Evolutionary conservation across 805 yeast species (phyloP).

Genomic region (Lachancea meyersii): DNA sequence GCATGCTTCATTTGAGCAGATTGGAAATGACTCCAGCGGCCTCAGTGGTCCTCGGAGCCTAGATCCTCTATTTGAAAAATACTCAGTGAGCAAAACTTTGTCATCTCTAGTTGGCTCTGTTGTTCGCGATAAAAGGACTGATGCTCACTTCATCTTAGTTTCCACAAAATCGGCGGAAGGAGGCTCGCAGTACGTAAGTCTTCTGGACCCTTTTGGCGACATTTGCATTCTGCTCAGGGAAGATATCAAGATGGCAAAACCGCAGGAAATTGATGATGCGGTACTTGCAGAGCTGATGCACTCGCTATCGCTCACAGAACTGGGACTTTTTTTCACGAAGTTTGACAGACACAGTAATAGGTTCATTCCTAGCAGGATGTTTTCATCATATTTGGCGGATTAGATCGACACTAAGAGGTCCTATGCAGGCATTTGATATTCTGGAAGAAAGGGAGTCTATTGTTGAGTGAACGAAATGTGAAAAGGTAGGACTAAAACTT

Average conservation of each 20-base stretch:
- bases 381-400: background rate
- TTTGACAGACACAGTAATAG: constrained; percentile 8
- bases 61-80: background rate
- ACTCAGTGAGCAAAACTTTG: constrained; percentile 6
- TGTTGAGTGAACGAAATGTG: no score
- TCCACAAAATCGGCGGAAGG: constrained; percentile 11
- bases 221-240: constrained; percentile 12
- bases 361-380: constrained; percentile 4
- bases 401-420: background rate
- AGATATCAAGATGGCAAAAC: constrained; percentile 9
- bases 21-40: background rate
- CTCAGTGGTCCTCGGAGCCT: background rate
- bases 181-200: constrained; percentile 9
- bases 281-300: constrained; percentile 8
- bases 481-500: no score
- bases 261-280: background rate
- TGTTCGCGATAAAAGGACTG: constrained; percentile 8
- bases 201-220: constrained; percentile 18
- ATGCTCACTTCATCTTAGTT: constrained; percentile 9
- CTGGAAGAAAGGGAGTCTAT: no score
- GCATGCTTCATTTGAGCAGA: background rate
- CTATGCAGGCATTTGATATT: background rate
- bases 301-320: constrained; percentile 13
- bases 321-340: constrained; percentile 16
- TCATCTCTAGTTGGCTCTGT: constrained; percentile 14